Evolutionary conservation across 2,329 filamentous ascomycete genomes (phyloP).

Genomic region (Chalaropsis ovoidea): DNA sequence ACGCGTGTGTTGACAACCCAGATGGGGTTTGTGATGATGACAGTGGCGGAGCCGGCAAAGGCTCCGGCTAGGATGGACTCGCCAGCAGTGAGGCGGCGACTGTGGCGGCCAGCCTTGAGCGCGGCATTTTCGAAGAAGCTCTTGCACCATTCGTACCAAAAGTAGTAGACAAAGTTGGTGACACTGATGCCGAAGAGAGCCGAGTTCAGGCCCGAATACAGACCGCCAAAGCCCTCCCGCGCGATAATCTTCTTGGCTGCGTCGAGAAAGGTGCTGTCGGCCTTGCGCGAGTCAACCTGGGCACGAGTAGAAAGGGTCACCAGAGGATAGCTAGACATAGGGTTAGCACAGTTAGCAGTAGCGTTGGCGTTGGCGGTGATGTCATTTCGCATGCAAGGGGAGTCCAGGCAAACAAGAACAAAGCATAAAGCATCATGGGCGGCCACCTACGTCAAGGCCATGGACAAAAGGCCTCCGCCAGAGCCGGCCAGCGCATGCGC

Average conservation of each 20-base stretch:
- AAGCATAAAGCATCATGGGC: not conserved
- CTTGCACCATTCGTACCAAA: conserved; percentile 98
- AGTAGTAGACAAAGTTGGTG: conserved; percentile 99
- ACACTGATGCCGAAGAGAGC: conserved; percentile 95
- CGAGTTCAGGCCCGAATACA: conserved; percentile 88
- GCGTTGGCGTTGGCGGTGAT: not conserved
- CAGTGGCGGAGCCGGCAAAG: conserved; percentile 84
- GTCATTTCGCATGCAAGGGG: conserved; percentile 2
- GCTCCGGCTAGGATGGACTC: conserved; percentile 95
- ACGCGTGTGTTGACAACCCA: conserved; percentile 99
- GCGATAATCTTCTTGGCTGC: conserved; percentile 80
- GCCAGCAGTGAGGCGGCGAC: conserved; percentile 74
- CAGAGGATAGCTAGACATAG: conserved; percentile 64
- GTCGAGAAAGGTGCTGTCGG: conserved; percentile 71
- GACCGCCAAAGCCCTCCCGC: conserved; percentile 76
- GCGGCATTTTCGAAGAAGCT: conserved; percentile 75
- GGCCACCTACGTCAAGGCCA: conserved; percentile 72
- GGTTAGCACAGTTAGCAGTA: conserved; percentile 5
- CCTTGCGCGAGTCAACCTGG: conserved; percentile 92
- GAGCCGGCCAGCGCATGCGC: conserved; percentile 88
- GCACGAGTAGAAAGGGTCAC: conserved; percentile 96
- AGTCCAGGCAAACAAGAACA: not conserved
- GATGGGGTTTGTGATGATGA: conserved; percentile 94
- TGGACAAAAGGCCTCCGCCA: conserved; percentile 87
- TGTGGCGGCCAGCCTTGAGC: conserved; percentile 57